Conservation (phyloP, 1,139 yeast species). For the Arxiozyma slooffiae region DNA sequence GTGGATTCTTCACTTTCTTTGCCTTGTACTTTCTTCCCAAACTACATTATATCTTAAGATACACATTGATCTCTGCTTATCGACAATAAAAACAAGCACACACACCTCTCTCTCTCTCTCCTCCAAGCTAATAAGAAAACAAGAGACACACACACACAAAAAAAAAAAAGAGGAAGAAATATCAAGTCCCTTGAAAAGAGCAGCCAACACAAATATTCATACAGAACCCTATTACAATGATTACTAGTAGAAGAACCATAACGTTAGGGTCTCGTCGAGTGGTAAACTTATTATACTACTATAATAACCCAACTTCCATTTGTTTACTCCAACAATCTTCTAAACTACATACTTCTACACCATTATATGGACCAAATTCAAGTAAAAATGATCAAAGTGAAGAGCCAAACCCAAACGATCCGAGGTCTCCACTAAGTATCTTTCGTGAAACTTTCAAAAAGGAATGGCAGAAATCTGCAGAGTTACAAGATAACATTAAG, state of each 20-base stretch:
- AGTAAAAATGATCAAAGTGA: slow-evolving; percentile 1
- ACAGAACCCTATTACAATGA: not conserved
- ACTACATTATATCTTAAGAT: too few species aligned
- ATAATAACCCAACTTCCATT: not conserved
- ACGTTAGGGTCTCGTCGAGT: not conserved
- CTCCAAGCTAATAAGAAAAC: not conserved
- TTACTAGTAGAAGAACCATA: not conserved
- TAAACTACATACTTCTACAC: not conserved
- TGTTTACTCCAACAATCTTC: not conserved
- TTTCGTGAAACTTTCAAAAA: slow-evolving; percentile 83
- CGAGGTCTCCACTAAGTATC: slow-evolving; percentile 66
- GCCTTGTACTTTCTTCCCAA: too few species aligned
- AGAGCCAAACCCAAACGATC: not conserved
- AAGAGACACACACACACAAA: too few species aligned
- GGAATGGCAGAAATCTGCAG: slow-evolving; percentile 86
- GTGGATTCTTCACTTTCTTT: too few species aligned
- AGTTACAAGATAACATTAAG: slow-evolving; percentile 84
- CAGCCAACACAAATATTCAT: not conserved
- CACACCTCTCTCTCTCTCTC: not conserved
- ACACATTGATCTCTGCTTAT: too few species aligned
- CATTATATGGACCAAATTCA: not conserved
- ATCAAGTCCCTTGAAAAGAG: too few species aligned
- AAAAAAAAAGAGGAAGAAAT: too few species aligned
- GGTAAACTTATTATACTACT: not conserved
- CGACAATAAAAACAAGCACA: too few species aligned